A percentile compares a stretch with the other conserved stretches of the same genome.
Conservation (phyloP, 2,329 filamentous ascomycete species). For the Beauveria sp. region DNA sequence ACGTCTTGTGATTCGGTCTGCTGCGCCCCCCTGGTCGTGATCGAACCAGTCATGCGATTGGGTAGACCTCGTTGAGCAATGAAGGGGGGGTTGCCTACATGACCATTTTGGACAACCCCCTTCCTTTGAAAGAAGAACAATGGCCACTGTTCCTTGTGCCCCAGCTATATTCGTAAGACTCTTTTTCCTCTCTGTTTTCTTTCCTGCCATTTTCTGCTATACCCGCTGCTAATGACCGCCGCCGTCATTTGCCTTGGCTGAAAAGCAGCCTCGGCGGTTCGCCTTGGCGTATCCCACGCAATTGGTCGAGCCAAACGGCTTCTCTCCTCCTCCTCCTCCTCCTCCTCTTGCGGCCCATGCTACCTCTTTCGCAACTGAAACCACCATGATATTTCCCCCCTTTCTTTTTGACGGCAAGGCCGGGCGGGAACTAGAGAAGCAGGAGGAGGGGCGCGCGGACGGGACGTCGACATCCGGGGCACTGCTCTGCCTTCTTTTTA, state of each 20-base stretch:
- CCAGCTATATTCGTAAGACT: background rate
- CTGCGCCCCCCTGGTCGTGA: too few relatives aligned
- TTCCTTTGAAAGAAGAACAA: too few relatives aligned
- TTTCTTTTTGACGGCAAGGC: background rate
- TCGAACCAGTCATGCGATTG: too few relatives aligned
- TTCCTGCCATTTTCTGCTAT: background rate
- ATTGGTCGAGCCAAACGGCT: constrained; percentile 5
- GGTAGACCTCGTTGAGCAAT: too few relatives aligned
- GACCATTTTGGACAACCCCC: too few relatives aligned
- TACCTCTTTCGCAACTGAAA: background rate
- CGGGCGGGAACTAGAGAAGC: background rate
- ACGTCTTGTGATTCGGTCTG: too few relatives aligned
- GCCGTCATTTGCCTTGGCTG: background rate
- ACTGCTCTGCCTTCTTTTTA: too few relatives aligned
- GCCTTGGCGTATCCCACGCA: constrained; percentile 1
- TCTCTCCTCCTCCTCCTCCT: background rate
- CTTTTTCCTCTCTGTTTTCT: background rate
- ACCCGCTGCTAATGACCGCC: background rate
- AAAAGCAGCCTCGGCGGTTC: constrained; percentile 2
- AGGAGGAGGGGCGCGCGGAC: background rate
- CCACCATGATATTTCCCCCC: too few relatives aligned
- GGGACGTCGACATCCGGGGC: too few relatives aligned
- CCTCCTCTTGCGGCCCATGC: background rate
- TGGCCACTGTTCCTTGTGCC: background rate
- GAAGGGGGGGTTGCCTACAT: too few relatives aligned